Evolutionary conservation across 306 rosid genomes (phyloP).

Genomic region (barrel medic (Medicago truncatula)): DNA sequence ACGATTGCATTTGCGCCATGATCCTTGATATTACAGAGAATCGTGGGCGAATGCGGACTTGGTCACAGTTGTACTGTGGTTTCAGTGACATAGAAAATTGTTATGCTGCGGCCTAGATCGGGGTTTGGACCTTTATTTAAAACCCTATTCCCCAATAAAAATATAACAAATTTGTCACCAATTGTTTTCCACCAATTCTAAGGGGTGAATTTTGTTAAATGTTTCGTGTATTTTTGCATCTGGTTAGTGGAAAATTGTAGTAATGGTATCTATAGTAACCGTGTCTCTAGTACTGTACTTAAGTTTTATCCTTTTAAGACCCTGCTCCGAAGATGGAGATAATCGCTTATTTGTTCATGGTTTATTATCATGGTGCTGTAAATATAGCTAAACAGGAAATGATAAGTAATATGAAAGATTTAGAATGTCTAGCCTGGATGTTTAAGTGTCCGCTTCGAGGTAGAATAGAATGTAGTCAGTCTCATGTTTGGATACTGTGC

Average conservation of each 20-base stretch:
- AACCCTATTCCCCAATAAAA: background rate
- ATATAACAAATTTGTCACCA: background rate
- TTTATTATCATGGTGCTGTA: background rate
- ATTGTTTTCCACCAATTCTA: background rate
- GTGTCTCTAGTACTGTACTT: background rate
- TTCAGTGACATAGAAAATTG: background rate
- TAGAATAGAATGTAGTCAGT: constrained; percentile 24
- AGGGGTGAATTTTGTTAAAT: background rate
- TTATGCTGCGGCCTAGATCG: background rate
- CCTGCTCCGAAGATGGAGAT: background rate
- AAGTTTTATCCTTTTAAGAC: background rate
- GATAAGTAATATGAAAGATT: background rate
- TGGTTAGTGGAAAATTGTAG: background rate
- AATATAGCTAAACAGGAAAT: constrained; percentile 19
- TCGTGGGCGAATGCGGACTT: background rate
- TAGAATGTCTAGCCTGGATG: constrained; percentile 16
- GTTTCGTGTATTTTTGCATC: background rate
- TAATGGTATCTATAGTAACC: background rate
- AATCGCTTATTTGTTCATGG: background rate
- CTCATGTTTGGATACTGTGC: constrained; percentile 51
- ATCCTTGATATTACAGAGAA: background rate
- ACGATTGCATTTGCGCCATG: background rate
- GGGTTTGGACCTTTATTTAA: background rate
- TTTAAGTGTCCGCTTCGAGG: constrained; percentile 29
- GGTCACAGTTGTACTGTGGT: background rate